These are phyloP conservation scores for Aspergillus asperescens DNA, from an alignment of 495 filamentous ascomycete species.

Conservation along the genomic window DNA sequence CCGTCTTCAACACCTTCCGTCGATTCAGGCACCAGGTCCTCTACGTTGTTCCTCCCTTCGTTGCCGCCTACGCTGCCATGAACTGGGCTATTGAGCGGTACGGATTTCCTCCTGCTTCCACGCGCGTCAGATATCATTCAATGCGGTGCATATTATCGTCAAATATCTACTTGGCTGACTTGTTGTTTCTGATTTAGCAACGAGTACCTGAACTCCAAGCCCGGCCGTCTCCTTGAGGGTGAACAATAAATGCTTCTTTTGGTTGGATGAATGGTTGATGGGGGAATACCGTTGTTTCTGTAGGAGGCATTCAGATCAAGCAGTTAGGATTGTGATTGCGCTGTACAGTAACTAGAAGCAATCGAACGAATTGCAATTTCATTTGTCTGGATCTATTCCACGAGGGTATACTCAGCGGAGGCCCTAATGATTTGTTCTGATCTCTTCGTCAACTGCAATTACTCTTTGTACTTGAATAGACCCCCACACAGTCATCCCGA, in stretches of 20 bases:
- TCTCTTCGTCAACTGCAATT: not conserved
- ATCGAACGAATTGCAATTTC: constrained; percentile 34
- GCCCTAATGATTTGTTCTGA: not conserved
- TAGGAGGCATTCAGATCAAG: constrained; percentile 11
- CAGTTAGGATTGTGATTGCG: constrained; percentile 21
- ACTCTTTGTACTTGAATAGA: not conserved
- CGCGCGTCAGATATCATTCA: not conserved
- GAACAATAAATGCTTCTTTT: constrained; percentile 32
- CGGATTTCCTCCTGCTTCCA: constrained; percentile 23
- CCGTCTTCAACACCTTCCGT: constrained; percentile 61
- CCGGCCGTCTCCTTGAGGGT: constrained; percentile 55
- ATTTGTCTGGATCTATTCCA: constrained; percentile 16
- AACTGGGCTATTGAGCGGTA: constrained; percentile 85
- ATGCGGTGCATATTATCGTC: not conserved
- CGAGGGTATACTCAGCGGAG: not conserved
- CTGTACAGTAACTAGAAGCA: constrained; percentile 51
- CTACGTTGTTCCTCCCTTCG: constrained; percentile 74
- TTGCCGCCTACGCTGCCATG: constrained; percentile 70
- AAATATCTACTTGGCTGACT: constrained; percentile 1
- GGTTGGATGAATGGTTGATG: constrained; percentile 1
- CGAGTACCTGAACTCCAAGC: constrained; percentile 88
- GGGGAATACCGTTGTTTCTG: not conserved
- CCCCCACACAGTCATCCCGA: not conserved
- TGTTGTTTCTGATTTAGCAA: constrained; percentile 51
- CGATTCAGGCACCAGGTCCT: constrained; percentile 63